Evolutionary conservation across 2,329 filamentous ascomycete species (phyloP).

Genomic region (Alternaria solani): DNA sequence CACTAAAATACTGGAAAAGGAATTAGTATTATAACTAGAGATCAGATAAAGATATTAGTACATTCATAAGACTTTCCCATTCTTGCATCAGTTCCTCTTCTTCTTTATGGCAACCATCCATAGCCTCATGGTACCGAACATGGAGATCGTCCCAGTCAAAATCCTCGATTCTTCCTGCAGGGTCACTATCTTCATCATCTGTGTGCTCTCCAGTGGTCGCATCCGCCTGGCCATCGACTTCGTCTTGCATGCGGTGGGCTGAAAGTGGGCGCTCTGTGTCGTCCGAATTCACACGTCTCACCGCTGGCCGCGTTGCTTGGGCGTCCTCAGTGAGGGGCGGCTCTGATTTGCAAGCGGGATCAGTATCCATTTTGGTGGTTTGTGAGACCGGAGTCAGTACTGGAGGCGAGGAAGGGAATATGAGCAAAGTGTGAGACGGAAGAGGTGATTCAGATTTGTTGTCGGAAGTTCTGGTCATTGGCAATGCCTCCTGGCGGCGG

Average conservation of each 20-base stretch:
- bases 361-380: slow-evolving; percentile 26
- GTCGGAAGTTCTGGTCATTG: slow-evolving; percentile 25
- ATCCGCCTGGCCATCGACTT: slow-evolving; percentile 19
- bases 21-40: slow-evolving; percentile 15
- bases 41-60: slow-evolving; percentile 22
- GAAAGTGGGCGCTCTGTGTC: slow-evolving; percentile 41
- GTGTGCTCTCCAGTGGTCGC: slow-evolving; percentile 12
- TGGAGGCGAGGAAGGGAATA: slow-evolving; percentile 30
- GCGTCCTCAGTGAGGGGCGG: slow-evolving; percentile 17
- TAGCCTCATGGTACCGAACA: slow-evolving; percentile 70
- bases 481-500: slow-evolving; percentile 26
- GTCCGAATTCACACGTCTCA: slow-evolving; percentile 26
- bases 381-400: slow-evolving; percentile 5
- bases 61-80: slow-evolving; percentile 62
- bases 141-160: slow-evolving; percentile 85
- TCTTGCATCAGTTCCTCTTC: slow-evolving; percentile 73
- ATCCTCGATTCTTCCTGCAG: slow-evolving; percentile 53
- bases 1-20: slow-evolving; percentile 73
- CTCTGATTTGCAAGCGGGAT: slow-evolving; percentile 17
- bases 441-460: slow-evolving; percentile 33
- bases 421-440: slow-evolving; percentile 18
- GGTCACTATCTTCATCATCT: slow-evolving; percentile 35
- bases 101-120: slow-evolving; percentile 67
- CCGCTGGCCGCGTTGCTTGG: slow-evolving; percentile 10
- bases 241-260: slow-evolving; percentile 28